phyloP scores from a whole-genome alignment of 257 asterid genomes.

The Capsicum pubescens region DNA sequence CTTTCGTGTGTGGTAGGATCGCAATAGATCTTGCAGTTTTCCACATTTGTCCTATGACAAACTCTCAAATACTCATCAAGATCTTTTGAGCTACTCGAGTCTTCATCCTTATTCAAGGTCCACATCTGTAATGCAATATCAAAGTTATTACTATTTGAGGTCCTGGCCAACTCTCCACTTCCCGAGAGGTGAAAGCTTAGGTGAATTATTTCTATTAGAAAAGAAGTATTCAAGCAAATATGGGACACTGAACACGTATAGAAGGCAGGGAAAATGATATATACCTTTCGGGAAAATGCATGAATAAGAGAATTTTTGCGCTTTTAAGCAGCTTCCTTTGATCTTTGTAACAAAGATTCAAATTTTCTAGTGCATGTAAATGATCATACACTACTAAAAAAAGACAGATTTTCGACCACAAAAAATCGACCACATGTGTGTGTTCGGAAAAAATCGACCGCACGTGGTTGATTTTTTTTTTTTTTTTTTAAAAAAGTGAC shows the following conservation, averaged over 20 bases:
- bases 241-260: too few relatives aligned
- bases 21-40: not conserved
- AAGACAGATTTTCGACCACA: too few relatives aligned
- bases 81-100: conserved; percentile 32
- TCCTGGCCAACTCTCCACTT: too few relatives aligned
- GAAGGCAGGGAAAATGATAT: too few relatives aligned
- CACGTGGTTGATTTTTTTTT: too few relatives aligned
- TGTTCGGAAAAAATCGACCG: too few relatives aligned
- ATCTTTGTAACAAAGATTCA: conserved; percentile 42
- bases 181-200: too few relatives aligned
- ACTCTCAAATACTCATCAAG: conserved; percentile 14
- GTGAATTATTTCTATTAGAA: too few relatives aligned
- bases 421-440: too few relatives aligned
- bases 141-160: not conserved
- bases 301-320: conserved; percentile 57
- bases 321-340: conserved; percentile 54
- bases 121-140: conserved; percentile 39
- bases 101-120: conserved; percentile 42
- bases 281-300: conserved; percentile 69
- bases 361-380: conserved; percentile 39
- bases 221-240: too few relatives aligned
- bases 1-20: too few relatives aligned
- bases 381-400: conserved; percentile 23
- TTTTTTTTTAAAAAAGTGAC: too few relatives aligned
- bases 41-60: conserved; percentile 22